Conservation (phyloP, 805 yeast species). For the Starmerella gropengiesseri region DNA sequence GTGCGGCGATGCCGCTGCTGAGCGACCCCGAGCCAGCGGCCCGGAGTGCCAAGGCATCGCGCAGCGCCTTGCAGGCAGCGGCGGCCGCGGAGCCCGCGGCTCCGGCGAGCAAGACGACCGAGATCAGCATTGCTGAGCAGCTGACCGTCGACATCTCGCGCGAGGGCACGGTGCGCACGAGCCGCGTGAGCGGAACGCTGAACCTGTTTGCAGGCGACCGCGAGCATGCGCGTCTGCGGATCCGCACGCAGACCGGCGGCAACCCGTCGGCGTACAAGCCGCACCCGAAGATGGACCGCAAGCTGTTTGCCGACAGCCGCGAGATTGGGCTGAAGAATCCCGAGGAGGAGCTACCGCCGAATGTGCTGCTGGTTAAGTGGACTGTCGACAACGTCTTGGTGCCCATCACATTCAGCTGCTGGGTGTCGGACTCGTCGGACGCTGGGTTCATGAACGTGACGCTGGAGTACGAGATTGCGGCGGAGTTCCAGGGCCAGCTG, state of each 20-base stretch:
- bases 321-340: slow-evolving; percentile 67
- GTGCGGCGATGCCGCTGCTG: slow-evolving; percentile 25
- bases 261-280: slow-evolving; percentile 68
- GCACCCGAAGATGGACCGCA: slow-evolving; percentile 90
- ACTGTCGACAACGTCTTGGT: slow-evolving; percentile 46
- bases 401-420: slow-evolving; percentile 70
- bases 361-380: slow-evolving; percentile 90
- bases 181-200: slow-evolving; percentile 83
- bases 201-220: slow-evolving; percentile 77
- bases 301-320: slow-evolving; percentile 45
- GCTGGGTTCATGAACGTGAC: slow-evolving; percentile 61
- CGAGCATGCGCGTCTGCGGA: slow-evolving; percentile 54
- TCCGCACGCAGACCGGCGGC: slow-evolving; percentile 44
- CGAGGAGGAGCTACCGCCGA: slow-evolving; percentile 75
- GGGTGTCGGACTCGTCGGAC: slow-evolving; percentile 56
- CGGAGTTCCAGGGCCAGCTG: slow-evolving; percentile 37
- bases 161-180: slow-evolving; percentile 51
- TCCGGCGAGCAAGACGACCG: slow-evolving; percentile 57
- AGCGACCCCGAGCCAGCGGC: slow-evolving; percentile 29
- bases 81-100: slow-evolving; percentile 4
- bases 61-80: slow-evolving; percentile 5
- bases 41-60: slow-evolving; percentile 10
- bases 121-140: slow-evolving; percentile 66
- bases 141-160: slow-evolving; percentile 67
- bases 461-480: slow-evolving; percentile 71